phyloP scores from a whole-genome alignment of 257 asterid species.

The Avicennia marina region DNA sequence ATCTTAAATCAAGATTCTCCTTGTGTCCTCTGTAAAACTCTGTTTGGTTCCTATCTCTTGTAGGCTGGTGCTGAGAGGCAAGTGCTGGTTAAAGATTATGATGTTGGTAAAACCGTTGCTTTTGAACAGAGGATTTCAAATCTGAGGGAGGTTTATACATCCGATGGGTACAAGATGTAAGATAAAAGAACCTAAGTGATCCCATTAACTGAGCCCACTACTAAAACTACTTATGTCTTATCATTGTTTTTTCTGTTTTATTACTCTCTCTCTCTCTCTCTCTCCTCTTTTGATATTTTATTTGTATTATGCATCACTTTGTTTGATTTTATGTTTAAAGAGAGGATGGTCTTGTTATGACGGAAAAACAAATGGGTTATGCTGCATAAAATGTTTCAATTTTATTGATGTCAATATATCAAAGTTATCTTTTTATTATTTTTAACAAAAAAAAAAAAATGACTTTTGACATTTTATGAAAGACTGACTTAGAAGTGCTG shows the following conservation, averaged over 20 bases:
- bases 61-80: conserved; percentile 85
- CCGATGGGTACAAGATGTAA: conserved; percentile 87
- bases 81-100: conserved; percentile 89
- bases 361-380: too few species aligned
- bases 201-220: background rate
- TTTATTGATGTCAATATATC: conserved; percentile 1
- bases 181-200: conserved; percentile 19
- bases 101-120: conserved; percentile 62
- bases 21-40: too few species aligned
- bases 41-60: too few species aligned
- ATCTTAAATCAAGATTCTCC: too few species aligned
- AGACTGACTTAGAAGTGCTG: conserved; percentile 1
- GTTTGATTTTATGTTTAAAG: background rate
- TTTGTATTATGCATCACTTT: background rate
- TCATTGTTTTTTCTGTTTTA: background rate
- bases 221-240: background rate
- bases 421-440: conserved; percentile 1
- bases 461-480: background rate
- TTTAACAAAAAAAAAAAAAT: background rate
- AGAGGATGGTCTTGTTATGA: too few species aligned
- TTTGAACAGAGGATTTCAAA: conserved; percentile 66
- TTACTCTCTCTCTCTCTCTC: too few species aligned
- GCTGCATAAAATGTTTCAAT: background rate
- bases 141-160: conserved; percentile 79
- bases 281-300: background rate